A percentile compares a stretch with the other conserved stretches of the same genome.
phyloP scores from a whole-genome alignment of 2,329 filamentous ascomycete genomes.

The Talaromyces sp. region DNA sequence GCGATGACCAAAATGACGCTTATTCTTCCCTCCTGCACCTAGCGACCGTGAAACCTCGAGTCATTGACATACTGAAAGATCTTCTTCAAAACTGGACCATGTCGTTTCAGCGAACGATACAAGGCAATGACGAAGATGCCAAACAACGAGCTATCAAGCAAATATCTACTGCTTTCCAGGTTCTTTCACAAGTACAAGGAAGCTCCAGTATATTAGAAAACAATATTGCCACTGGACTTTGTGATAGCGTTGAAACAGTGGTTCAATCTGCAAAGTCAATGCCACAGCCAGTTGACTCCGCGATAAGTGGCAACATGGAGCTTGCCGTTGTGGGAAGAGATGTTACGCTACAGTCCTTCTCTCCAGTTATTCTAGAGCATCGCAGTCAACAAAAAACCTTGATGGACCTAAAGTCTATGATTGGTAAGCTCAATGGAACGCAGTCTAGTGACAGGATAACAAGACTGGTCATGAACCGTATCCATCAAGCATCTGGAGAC shows the following conservation, averaged over 20 bases:
- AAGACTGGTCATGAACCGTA: conserved; percentile 59
- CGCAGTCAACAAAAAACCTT: conserved; percentile 65
- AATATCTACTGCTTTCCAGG: conserved; percentile 65
- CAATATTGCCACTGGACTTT: conserved; percentile 61
- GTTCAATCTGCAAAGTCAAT: conserved; percentile 31
- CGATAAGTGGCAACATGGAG: conserved; percentile 18
- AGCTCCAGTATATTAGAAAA: conserved; percentile 64
- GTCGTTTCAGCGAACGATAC: conserved; percentile 76
- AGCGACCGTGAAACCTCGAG: conserved; percentile 55
- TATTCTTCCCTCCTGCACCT: conserved; percentile 53
- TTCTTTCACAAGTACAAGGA: conserved; percentile 60
- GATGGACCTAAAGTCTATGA: conserved; percentile 53
- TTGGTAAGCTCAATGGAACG: conserved; percentile 51
- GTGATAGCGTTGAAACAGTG: conserved; percentile 63
- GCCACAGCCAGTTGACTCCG: conserved; percentile 23
- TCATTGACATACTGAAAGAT: conserved; percentile 62
- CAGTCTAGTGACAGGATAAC: conserved; percentile 49
- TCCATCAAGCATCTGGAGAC: conserved; percentile 54
- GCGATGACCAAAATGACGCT: conserved; percentile 32
- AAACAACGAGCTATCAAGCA: conserved; percentile 70
- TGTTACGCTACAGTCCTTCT: conserved; percentile 41
- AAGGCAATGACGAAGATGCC: conserved; percentile 71
- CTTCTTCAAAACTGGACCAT: conserved; percentile 76
- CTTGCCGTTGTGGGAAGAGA: conserved; percentile 23
- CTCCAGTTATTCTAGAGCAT: conserved; percentile 57